Base-by-base conservation (phyloP, 495 filamentous ascomycete genomes). In the Aspergillus diversus region DNA sequence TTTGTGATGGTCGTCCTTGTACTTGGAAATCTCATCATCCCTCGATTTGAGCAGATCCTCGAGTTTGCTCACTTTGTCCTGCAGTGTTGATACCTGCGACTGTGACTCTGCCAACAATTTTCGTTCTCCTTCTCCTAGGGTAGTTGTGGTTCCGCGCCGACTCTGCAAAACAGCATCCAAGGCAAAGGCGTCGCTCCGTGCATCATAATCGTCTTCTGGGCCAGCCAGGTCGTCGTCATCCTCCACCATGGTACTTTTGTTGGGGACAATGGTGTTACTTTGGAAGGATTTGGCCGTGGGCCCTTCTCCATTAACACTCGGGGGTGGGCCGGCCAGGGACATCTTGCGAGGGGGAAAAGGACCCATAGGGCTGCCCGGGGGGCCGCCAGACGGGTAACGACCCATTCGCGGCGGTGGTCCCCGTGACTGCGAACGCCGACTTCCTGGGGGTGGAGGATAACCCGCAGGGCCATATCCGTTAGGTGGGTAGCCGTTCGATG, bases 181-280 rank as follows among this genome's bases (percentile, higher is more conserved):
- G 57, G 81, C 83, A 77, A 90, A 90, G 35, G 88, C 80, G 75
- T 89, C 87, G 63, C 83, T 84, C 33, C 84, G 83, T 63, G 86
- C 82, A 72, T 88, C 84, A 55, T 78, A 78, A 59, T 90, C 87
- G 59, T 90, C 89, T 17, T 87, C 84, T 13, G 67, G 71, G 1
- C 80, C 81, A 53, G 75, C 82, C 59, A 77, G 79, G 67, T 93
- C 90, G 64, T 96, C 93, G 64, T 97, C 95, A 74, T 99, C 95
- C 72, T 99, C 95, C 15, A 98, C 90, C 90, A 99, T 92, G 0
- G 92, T 98, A 67, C 94, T 96, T 76, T 98, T 99, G 67, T 97
- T 98, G 6, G 95, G 96, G 31, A 97, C 88, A 63, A 98, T 96
- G 0, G 91, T 97, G 69, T 95, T 97, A 70, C 90, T 93, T 75